These are phyloP conservation scores for Physcomitrellopsis africana DNA, from an alignment of 225 moss, liverwort and hornwort species.

Conservation along the genomic window DNA sequence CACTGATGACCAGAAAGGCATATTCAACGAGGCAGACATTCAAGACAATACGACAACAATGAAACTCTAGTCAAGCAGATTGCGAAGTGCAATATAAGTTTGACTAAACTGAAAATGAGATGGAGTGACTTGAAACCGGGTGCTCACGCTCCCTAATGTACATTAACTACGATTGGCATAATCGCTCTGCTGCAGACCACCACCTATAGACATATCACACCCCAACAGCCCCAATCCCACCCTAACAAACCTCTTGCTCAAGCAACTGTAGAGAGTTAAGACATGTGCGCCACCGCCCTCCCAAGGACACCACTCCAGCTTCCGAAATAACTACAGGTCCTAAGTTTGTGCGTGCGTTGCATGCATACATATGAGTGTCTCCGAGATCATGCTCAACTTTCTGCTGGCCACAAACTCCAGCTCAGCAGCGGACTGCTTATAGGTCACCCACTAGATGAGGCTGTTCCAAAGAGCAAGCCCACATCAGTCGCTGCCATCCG, in stretches of 20 bases:
- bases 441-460: conserved; percentile 58
- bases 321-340: conserved; percentile 77
- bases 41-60: conserved; percentile 35
- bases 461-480: conserved; percentile 68
- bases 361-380: conserved; percentile 53
- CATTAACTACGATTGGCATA: conserved; percentile 81
- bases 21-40: conserved; percentile 19
- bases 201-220: conserved; percentile 67
- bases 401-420: conserved; percentile 70
- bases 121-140: conserved; percentile 80
- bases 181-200: conserved; percentile 64
- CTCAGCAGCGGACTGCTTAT: conserved; percentile 52
- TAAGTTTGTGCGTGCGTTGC: conserved; percentile 61
- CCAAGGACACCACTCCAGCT: conserved; percentile 68
- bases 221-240: conserved; percentile 67
- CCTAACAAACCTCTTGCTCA: conserved; percentile 76
- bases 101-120: conserved; percentile 55
- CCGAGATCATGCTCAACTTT: conserved; percentile 51
- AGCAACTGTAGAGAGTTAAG: conserved; percentile 72
- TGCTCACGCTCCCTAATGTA: conserved; percentile 93
- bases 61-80: conserved; percentile 43
- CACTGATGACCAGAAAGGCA: conserved; percentile 16
- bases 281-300: conserved; percentile 48
- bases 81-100: conserved; percentile 33
- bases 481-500: conserved; percentile 41